Conservation (phyloP, 495 filamentous ascomycete species). For the Penicillium tannophilum region DNA sequence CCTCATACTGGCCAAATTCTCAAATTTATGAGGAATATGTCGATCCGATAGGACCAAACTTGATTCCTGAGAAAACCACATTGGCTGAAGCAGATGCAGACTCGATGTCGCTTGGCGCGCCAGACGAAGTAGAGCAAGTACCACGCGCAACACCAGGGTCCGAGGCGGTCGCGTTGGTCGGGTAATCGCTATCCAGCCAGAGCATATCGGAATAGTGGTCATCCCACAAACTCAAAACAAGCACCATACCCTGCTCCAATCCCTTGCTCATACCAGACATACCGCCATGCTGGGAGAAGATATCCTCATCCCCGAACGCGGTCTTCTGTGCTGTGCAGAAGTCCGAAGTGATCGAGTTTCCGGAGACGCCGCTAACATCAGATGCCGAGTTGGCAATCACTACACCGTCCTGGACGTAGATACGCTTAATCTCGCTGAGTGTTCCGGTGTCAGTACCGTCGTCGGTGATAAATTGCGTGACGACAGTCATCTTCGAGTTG, state of each 20-base stretch:
- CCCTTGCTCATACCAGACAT: slow-evolving; percentile 59
- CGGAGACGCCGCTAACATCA: slow-evolving; percentile 53
- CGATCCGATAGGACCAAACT: slow-evolving; percentile 66
- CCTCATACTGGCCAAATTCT: background rate
- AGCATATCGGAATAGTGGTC: slow-evolving; percentile 78
- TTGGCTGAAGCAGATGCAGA: slow-evolving; percentile 50
- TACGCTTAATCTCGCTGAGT: slow-evolving; percentile 65
- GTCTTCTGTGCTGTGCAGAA: slow-evolving; percentile 65
- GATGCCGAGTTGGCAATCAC: slow-evolving; percentile 60
- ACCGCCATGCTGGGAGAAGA: slow-evolving; percentile 63
- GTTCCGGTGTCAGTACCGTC: slow-evolving; percentile 55
- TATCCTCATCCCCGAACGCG: slow-evolving; percentile 61
- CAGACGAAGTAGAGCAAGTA: slow-evolving; percentile 63
- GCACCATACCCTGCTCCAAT: slow-evolving; percentile 64
- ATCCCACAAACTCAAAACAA: slow-evolving; percentile 81
- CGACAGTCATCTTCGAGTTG: slow-evolving; percentile 63
- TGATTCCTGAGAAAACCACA: slow-evolving; percentile 70
- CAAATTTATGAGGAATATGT: slow-evolving; percentile 40
- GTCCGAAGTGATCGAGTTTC: slow-evolving; percentile 58
- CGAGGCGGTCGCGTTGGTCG: slow-evolving; percentile 54
- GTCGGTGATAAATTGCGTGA: slow-evolving; percentile 69
- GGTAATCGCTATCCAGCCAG: slow-evolving; percentile 81
- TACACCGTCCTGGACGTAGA: slow-evolving; percentile 71
- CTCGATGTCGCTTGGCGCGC: slow-evolving; percentile 65
- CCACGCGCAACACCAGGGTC: slow-evolving; percentile 70